Percentiles rank a stretch among this genome's conserved stretches.
Conservation (phyloP, 805 yeast species). For the Cyberlindnera euphorbiae region DNA sequence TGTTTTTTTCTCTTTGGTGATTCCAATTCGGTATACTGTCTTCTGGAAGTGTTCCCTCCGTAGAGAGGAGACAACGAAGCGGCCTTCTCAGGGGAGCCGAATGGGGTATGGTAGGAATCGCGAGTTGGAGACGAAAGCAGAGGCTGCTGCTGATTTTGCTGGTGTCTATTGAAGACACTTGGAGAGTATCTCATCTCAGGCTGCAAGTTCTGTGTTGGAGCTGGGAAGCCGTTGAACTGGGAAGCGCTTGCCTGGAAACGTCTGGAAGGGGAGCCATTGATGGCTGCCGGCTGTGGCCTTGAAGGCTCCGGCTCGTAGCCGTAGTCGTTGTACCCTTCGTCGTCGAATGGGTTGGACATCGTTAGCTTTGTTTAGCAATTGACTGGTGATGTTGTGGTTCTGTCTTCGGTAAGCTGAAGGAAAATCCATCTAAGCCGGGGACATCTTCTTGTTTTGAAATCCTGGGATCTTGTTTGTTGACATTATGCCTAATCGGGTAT, state of each 20-base stretch:
- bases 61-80: slow-evolving; percentile 22
- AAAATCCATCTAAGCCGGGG: too few relatives aligned
- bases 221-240: slow-evolving; percentile 17
- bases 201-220: slow-evolving; percentile 1
- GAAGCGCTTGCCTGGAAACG: slow-evolving; percentile 13
- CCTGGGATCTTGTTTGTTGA: slow-evolving; percentile 17
- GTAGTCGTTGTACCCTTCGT: slow-evolving; percentile 15
- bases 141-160: slow-evolving; percentile 16
- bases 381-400: too few relatives aligned
- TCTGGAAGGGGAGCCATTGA: slow-evolving; percentile 20
- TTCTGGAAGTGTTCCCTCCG: slow-evolving; percentile 46
- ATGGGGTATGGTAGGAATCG: slow-evolving; percentile 23
- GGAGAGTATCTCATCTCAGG: slow-evolving; percentile 36
- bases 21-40: slow-evolving; percentile 62
- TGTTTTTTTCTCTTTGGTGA: slow-evolving; percentile 62
- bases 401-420: too few relatives aligned
- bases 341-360: slow-evolving; percentile 28
- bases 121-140: slow-evolving; percentile 2
- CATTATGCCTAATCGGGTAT: slow-evolving; percentile 20
- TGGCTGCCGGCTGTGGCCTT: slow-evolving; percentile 23
- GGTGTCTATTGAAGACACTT: slow-evolving; percentile 35
- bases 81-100: slow-evolving; percentile 30
- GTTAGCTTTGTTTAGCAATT: too few relatives aligned
- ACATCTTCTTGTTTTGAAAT: slow-evolving; percentile 5
- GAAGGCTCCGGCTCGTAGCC: slow-evolving; percentile 6